A percentile compares a stretch with the other conserved stretches of the same genome.
These are phyloP conservation scores for Decorospora gaudefroyi DNA, from an alignment of 2,329 filamentous ascomycete genomes.

Conservation along the genomic window DNA sequence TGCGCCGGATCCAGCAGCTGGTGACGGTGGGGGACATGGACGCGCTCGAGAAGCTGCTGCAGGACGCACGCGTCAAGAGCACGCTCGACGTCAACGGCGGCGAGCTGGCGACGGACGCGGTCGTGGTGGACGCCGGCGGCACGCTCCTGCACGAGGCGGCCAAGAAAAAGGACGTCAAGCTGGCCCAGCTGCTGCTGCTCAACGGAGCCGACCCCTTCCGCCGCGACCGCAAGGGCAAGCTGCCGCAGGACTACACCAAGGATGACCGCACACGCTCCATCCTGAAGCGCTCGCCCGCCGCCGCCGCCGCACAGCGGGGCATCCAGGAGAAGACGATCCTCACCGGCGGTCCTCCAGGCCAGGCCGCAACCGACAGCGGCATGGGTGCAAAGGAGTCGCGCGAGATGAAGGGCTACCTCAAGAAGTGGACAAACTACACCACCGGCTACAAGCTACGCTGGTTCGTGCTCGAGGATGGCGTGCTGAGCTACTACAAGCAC, in stretches of 20 bases:
- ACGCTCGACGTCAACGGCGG: slow-evolving; percentile 90
- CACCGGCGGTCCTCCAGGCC: slow-evolving; percentile 67
- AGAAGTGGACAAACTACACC: slow-evolving; percentile 99
- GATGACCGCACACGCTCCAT: slow-evolving; percentile 88
- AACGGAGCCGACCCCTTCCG: slow-evolving; percentile 97
- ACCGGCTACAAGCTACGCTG: slow-evolving; percentile 95
- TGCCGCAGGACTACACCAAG: slow-evolving; percentile 94
- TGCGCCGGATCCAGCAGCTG: slow-evolving; percentile 80
- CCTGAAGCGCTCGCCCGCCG: slow-evolving; percentile 90
- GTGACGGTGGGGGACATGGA: slow-evolving; percentile 76
- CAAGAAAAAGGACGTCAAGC: slow-evolving; percentile 78
- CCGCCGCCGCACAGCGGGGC: slow-evolving; percentile 88
- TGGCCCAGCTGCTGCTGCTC: slow-evolving; percentile 87
- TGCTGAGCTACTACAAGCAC: slow-evolving; percentile 98
- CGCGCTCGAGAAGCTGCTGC: slow-evolving; percentile 74
- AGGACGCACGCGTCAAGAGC: slow-evolving; percentile 82
- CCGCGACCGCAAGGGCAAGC: slow-evolving; percentile 89
- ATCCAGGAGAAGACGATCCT: slow-evolving; percentile 98
- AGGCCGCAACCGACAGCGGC: slow-evolving; percentile 62
- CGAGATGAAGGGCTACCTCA: slow-evolving; percentile 98
- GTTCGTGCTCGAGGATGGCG: slow-evolving; percentile 97
- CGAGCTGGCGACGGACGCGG: slow-evolving; percentile 80
- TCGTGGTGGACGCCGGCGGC: slow-evolving; percentile 80
- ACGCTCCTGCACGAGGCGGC: slow-evolving; percentile 93
- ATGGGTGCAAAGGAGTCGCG: slow-evolving; percentile 81